Conservation (phyloP, 768 basidiomycete genomes). For the Cystofilobasidium ferigula region DNA sequence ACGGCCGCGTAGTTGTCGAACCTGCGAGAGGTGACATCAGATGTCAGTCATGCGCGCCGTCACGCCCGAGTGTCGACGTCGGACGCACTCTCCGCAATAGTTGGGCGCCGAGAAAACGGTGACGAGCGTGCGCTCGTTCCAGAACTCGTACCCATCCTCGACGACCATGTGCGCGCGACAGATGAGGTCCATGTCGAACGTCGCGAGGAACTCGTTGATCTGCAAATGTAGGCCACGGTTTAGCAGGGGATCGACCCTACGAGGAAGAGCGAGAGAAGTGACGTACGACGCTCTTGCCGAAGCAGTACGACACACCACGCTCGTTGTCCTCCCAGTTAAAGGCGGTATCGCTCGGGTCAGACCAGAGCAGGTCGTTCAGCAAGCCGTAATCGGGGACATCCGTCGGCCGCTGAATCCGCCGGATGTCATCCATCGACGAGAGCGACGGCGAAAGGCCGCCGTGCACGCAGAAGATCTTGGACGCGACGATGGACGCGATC, state of each 20-base stretch:
- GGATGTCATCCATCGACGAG: constrained; percentile 84
- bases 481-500: constrained; percentile 94
- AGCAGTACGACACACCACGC: constrained; percentile 96
- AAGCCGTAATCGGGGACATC: constrained; percentile 98
- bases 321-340: constrained; percentile 99
- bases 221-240: no score
- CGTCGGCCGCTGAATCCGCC: constrained; percentile 91
- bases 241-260: no score
- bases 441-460: constrained; percentile 54
- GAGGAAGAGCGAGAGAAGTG: background rate
- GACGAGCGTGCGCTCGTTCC: constrained; percentile 96
- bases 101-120: constrained; percentile 93
- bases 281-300: constrained; percentile 69
- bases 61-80: background rate
- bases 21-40: constrained; percentile 39
- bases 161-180: constrained; percentile 99
- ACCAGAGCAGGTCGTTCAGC: constrained; percentile 94
- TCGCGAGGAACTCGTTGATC: constrained; percentile 80
- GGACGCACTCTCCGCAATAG: constrained; percentile 36
- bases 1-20: constrained; percentile 70
- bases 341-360: constrained; percentile 94
- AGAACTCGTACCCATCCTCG: constrained; percentile 93
- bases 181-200: constrained; percentile 50
- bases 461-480: constrained; percentile 99
- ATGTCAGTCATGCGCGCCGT: constrained; percentile 26